Evolutionary conservation across 2,329 filamentous ascomycete genomes (phyloP).

Genomic region (Alternaria novae-zelandiae): DNA sequence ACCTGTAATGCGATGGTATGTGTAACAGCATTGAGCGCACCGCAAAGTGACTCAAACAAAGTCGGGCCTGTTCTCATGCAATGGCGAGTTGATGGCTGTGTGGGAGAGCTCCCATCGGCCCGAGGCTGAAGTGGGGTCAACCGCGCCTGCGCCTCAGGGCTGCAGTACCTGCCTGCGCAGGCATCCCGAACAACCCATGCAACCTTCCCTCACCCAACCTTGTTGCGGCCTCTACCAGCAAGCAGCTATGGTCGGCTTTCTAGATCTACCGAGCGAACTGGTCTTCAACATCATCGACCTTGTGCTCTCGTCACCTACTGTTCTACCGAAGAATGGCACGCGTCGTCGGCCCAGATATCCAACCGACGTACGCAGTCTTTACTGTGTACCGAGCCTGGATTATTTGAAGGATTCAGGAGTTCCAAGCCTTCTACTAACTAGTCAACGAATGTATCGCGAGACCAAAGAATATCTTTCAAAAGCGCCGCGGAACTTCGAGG

Average conservation of each 20-base stretch:
- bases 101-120: neutral
- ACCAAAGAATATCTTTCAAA: neutral
- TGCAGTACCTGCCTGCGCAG: neutral
- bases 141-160: neutral
- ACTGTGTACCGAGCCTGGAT: slow-evolving; percentile 5
- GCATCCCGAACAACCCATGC: neutral
- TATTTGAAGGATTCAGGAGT: neutral
- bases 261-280: slow-evolving; percentile 20
- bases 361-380: neutral
- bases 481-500: slow-evolving; percentile 1
- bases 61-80: neutral
- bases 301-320: slow-evolving; percentile 3
- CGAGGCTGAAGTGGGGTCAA: slow-evolving; percentile 1
- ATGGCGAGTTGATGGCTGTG: neutral
- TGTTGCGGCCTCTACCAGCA: neutral
- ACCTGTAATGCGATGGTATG: neutral
- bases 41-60: neutral
- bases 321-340: neutral
- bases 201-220: neutral
- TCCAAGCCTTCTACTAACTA: neutral
- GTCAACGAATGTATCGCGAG: neutral
- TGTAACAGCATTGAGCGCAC: neutral
- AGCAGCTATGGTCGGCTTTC: slow-evolving; percentile 12
- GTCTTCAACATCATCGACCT: slow-evolving; percentile 15
- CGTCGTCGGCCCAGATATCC: slow-evolving; percentile 6